Evolutionary conservation across 768 basidiomycete genomes (phyloP).

Genomic region (Kwoniella sp.): DNA sequence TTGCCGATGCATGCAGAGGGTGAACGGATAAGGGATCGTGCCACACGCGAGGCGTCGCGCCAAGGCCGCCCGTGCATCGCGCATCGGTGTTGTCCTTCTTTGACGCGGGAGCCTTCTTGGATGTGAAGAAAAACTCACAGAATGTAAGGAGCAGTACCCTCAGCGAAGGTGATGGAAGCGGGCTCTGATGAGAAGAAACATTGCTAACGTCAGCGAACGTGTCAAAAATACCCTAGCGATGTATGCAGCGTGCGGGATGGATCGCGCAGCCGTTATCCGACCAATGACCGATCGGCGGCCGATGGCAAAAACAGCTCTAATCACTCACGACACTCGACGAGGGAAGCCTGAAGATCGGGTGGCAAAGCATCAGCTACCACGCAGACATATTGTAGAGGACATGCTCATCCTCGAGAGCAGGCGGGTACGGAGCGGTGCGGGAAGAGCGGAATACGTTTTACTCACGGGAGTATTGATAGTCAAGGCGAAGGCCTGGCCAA

Average conservation of each 20-base stretch:
- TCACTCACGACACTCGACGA: conserved; percentile 50
- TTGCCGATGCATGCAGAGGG: neutral
- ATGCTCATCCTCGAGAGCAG: too few relatives aligned
- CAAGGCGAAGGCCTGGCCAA: conserved; percentile 46
- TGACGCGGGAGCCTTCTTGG: neutral
- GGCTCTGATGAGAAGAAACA: conserved; percentile 27
- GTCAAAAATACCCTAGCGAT: neutral
- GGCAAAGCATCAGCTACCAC: neutral
- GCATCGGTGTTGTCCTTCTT: too few relatives aligned
- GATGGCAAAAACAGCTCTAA: neutral
- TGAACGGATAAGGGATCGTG: neutral
- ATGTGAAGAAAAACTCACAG: conserved; percentile 40
- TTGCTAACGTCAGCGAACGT: neutral
- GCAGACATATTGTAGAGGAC: too few relatives aligned
- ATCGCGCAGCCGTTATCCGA: neutral
- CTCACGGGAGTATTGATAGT: conserved; percentile 53
- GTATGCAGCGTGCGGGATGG: neutral
- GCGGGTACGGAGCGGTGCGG: neutral
- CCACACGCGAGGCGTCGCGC: too few relatives aligned
- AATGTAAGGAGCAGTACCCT: conserved; percentile 50
- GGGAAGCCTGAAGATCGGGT: conserved; percentile 31
- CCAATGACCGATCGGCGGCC: conserved; percentile 7
- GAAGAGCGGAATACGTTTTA: conserved; percentile 1
- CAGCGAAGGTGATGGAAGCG: conserved; percentile 42
- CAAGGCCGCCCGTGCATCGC: too few relatives aligned